Evolutionary conservation across 192 early-diverging fungal genomes (phyloP).

Genomic region (Geosiphon pyriformis): DNA sequence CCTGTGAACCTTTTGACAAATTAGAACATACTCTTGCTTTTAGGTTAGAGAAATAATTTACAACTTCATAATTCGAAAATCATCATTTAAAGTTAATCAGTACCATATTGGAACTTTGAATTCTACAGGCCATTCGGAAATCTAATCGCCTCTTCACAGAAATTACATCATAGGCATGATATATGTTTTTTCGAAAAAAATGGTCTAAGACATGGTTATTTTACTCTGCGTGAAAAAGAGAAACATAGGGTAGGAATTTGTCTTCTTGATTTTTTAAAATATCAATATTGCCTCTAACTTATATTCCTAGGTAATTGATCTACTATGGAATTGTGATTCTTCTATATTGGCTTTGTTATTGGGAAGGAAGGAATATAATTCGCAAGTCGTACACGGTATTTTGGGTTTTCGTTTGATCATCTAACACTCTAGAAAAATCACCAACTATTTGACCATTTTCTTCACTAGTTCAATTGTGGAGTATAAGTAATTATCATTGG

Average conservation of each 20-base stretch:
- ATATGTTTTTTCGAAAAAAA: conserved; percentile 95
- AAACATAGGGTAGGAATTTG: conserved; percentile 36
- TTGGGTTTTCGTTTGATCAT: too few species aligned
- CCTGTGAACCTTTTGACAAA: conserved; percentile 69
- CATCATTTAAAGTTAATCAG: neutral
- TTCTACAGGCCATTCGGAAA: conserved; percentile 66
- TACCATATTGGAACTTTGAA: neutral
- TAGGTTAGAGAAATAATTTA: conserved; percentile 41
- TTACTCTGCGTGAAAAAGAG: conserved; percentile 60
- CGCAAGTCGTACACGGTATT: too few species aligned
- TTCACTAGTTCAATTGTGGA: conserved; percentile 78
- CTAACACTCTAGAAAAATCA: too few species aligned
- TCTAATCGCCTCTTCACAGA: conserved; percentile 75
- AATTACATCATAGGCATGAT: conserved; percentile 71
- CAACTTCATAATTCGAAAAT: neutral
- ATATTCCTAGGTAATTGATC: conserved; percentile 41
- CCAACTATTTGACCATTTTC: too few species aligned
- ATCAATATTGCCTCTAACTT: too few species aligned
- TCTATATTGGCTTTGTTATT: conserved; percentile 73
- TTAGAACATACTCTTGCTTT: conserved; percentile 78
- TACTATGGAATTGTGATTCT: conserved; percentile 90
- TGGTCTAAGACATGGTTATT: conserved; percentile 90
- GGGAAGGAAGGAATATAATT: conserved; percentile 23
- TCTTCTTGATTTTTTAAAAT: neutral
- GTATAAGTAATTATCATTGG: conserved; percentile 94